Base-by-base conservation (phyloP, 2,329 filamentous ascomycete species). In the Diaporthe humulicola region DNA sequence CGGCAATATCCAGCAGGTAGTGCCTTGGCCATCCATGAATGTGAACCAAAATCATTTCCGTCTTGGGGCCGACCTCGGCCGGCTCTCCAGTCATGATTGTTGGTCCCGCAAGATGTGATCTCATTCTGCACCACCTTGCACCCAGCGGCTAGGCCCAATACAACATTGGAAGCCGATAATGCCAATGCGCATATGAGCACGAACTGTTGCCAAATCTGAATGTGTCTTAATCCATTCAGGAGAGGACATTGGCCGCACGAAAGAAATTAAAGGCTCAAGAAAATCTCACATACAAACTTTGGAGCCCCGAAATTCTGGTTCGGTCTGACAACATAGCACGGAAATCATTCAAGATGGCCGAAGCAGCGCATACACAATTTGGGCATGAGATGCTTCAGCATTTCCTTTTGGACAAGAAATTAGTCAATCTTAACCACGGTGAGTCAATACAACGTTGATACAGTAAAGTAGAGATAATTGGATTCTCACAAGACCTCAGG, bases 401-500 rank as follows among this genome's bases (percentile, higher is more conserved):
- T 25, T 67, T 67, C 1, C 45, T 67, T n/a, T 40, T 67, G 15
- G 64, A 67, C 28, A n/a, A 67, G 15, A 52, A 38, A 12, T 52
- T 28, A 15, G 48, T 52, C 4, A 52, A 52, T 15, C 64, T 67
- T 8, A 67, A 67, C 4, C 45, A 67, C 38, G 64, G 64, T 67
- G 30, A 54, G 45, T 38, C 5, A 12, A n/a, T 10, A 28, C 28
- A 7, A 61, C 28, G n/a, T 15, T 40, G 22, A 3, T 25, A 6
- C 12, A 42, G 8, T 15, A n/a, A 60, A 10, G 2, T 17, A 19
- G n/a, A 8, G 3, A 30, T 2, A 28, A 42, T 7, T 42, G n/a
- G 3, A 45, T 52, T 19, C 61, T 67, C 22, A 67, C 30, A 50
- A n/a, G 19, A 2, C 14, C 19, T 14, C 33, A 56, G 93, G 95